A percentile compares a stretch with the other conserved stretches of the same genome.
These are phyloP conservation scores for Leccinum solheimii DNA, from an alignment of 1,284 basidiomycete species.

Conservation along the genomic window DNA sequence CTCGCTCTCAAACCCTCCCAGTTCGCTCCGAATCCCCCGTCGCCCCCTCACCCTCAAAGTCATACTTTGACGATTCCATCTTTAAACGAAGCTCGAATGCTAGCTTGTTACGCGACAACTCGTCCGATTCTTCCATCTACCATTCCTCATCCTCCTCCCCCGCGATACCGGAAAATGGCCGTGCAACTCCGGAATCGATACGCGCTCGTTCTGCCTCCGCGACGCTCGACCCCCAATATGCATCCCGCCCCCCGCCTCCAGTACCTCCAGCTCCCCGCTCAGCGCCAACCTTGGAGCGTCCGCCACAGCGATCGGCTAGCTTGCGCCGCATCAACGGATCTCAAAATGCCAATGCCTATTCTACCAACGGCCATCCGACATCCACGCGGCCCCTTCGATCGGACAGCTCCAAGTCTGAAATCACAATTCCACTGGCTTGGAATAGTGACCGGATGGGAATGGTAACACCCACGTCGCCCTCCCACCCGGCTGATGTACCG, in stretches of 20 bases:
- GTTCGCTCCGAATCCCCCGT: constrained; percentile 22
- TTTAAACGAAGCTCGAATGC: constrained; percentile 24
- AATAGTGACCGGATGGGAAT: constrained; percentile 31
- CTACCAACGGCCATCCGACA: constrained; percentile 9
- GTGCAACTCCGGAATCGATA: constrained; percentile 18
- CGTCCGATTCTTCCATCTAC: constrained; percentile 33
- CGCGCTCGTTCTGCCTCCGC: constrained; percentile 25
- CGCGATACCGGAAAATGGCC: constrained; percentile 25
- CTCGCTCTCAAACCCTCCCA: constrained; percentile 36
- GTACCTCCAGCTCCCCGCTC: constrained; percentile 22
- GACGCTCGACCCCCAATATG: constrained; percentile 21
- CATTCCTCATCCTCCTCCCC: constrained; percentile 35
- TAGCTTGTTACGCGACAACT: constrained; percentile 27
- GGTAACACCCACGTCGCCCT: constrained; percentile 54
- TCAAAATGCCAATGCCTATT: constrained; percentile 1
- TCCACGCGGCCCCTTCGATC: constrained; percentile 18
- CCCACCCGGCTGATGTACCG: constrained; percentile 65
- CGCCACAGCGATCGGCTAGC: constrained; percentile 30
- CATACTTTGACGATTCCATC: constrained; percentile 17
- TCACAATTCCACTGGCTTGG: constrained; percentile 23
- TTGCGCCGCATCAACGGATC: constrained; percentile 13
- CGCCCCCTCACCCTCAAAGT: constrained; percentile 18
- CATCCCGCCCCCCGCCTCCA: constrained; percentile 19
- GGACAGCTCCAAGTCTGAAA: constrained; percentile 21
- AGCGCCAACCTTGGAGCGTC: constrained; percentile 25